phyloP scores from a whole-genome alignment of 129 eudicot genomes.

The Centrapalus pauciflorus region DNA sequence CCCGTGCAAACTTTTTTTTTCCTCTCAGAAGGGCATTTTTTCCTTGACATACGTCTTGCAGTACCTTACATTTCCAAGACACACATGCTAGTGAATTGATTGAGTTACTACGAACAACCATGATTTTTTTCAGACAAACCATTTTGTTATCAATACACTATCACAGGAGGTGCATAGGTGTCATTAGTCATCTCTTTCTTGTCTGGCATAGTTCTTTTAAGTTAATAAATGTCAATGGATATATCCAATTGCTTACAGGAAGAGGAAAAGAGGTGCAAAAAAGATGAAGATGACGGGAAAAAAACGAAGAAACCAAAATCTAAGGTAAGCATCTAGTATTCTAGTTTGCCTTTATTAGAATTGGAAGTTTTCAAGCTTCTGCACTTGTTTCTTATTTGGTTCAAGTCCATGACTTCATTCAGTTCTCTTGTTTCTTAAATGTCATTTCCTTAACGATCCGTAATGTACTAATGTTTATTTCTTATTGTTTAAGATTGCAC shows the following conservation, averaged over 20 bases:
- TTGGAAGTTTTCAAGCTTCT: not conserved
- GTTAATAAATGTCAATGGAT: not conserved
- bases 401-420: not conserved
- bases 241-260: constrained; percentile 5
- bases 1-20: too few species aligned
- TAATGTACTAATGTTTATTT: too few species aligned
- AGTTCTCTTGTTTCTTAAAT: not conserved
- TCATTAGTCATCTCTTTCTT: not conserved
- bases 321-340: constrained; percentile 32
- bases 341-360: not conserved
- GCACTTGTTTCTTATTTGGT: not conserved
- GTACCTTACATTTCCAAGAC: too few species aligned
- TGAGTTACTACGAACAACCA: not conserved
- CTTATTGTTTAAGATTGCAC: not conserved
- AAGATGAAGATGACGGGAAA: constrained; percentile 15
- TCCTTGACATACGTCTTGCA: not conserved
- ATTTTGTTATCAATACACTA: not conserved
- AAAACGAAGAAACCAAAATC: constrained; percentile 23
- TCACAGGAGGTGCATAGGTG: not conserved
- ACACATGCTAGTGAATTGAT: not conserved
- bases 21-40: too few species aligned
- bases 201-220: not conserved
- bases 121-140: not conserved
- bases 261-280: constrained; percentile 28
- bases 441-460: not conserved